Conservation (phyloP, 1,284 basidiomycete genomes). For the Schizopora paradoxa region DNA sequence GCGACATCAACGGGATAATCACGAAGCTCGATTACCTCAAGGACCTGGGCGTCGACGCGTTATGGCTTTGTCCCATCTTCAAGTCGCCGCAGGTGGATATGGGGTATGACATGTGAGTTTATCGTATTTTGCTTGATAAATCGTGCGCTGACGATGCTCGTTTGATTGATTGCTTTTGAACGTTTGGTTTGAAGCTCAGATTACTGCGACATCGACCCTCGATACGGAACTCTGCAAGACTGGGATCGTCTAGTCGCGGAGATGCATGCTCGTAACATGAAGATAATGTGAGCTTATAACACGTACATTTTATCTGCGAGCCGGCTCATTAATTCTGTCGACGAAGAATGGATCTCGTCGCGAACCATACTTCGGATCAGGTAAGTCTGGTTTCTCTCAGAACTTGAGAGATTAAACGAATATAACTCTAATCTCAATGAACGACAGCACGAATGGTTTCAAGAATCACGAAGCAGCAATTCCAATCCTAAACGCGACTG, state of each 20-base stretch:
- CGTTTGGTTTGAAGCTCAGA: constrained; percentile 43
- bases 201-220: constrained; percentile 66
- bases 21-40: constrained; percentile 67
- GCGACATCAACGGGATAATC: constrained; percentile 67
- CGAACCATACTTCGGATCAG: constrained; percentile 77
- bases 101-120: constrained; percentile 63
- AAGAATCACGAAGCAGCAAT: constrained; percentile 55
- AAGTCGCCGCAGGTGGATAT: constrained; percentile 65
- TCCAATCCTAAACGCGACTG: constrained; percentile 60
- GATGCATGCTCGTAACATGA: constrained; percentile 63
- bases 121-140: not conserved
- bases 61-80: constrained; percentile 78
- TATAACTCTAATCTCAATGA: no score
- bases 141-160: not conserved
- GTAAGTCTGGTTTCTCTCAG: no score
- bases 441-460: constrained; percentile 74
- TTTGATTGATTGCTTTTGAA: not conserved
- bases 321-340: constrained; percentile 6
- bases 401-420: no score
- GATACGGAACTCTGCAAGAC: constrained; percentile 70
- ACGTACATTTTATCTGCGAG: constrained; percentile 2
- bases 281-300: constrained; percentile 47
- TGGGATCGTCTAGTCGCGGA: constrained; percentile 61
- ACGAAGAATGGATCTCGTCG: constrained; percentile 68
- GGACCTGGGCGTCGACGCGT: constrained; percentile 62